Evolutionary conservation across 805 yeast genomes (phyloP).

Genomic region (Starmerella geochares): DNA sequence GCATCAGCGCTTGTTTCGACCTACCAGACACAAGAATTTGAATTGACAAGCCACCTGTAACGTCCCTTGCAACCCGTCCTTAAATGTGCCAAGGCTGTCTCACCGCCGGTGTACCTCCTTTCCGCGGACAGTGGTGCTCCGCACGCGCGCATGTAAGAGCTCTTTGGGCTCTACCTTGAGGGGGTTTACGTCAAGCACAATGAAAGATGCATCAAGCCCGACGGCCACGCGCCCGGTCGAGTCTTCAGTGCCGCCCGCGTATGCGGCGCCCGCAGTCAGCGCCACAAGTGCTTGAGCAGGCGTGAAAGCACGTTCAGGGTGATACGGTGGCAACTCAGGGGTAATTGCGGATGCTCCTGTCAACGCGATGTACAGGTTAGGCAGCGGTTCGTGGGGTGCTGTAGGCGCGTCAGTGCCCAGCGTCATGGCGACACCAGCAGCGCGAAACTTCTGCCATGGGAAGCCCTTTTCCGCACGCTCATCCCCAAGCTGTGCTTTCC

Average conservation of each 20-base stretch:
- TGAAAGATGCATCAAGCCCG: neutral
- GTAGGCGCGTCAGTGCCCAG: slow-evolving; percentile 5
- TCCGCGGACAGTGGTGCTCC: neutral
- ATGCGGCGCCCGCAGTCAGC: neutral
- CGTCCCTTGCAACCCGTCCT: no score
- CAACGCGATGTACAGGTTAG: slow-evolving; percentile 1
- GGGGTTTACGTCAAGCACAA: neutral
- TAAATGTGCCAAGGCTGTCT: no score
- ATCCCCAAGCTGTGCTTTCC: slow-evolving; percentile 2
- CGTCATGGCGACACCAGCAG: slow-evolving; percentile 1
- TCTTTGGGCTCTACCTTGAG: neutral
- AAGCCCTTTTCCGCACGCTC: neutral
- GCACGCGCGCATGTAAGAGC: neutral
- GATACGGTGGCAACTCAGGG: neutral
- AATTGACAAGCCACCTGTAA: no score
- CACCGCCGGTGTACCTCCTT: no score
- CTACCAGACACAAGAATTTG: no score
- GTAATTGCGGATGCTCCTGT: neutral
- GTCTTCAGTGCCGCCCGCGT: neutral
- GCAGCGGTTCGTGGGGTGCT: neutral
- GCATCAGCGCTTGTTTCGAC: no score
- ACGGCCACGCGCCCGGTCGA: neutral
- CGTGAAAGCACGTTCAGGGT: slow-evolving; percentile 1
- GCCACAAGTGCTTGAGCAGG: neutral
- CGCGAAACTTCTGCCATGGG: neutral